Conservation (phyloP, 2,329 filamentous ascomycete species). For the Fusarium pininemorale region DNA sequence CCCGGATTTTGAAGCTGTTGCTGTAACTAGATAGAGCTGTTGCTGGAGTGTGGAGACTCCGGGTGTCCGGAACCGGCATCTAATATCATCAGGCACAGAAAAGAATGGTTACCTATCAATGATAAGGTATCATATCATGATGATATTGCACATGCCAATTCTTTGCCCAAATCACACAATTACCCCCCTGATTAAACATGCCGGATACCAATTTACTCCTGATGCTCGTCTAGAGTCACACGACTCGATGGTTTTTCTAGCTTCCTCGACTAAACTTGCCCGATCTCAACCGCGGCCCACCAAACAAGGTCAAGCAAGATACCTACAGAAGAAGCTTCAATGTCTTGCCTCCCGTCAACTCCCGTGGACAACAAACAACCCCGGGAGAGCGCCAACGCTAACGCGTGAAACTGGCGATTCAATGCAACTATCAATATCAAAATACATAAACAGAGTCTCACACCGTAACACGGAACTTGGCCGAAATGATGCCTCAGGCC, state of each 20-base stretch:
- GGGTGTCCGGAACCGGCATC: constrained; percentile 8
- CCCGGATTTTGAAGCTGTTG: constrained; percentile 19
- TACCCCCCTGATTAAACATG: neutral
- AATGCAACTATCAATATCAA: neutral
- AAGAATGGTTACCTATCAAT: constrained; percentile 2
- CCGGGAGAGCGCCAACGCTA: neutral
- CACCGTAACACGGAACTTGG: constrained; percentile 26
- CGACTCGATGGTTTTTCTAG: constrained; percentile 12
- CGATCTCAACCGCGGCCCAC: neutral
- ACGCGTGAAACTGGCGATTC: constrained; percentile 6
- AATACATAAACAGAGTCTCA: neutral
- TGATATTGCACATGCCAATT: neutral
- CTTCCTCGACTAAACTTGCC: constrained; percentile 16
- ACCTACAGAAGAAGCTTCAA: neutral
- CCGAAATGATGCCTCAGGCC: constrained; percentile 31
- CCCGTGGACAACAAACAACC: neutral
- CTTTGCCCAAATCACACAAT: neutral
- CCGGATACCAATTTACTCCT: neutral
- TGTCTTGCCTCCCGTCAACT: constrained; percentile 7
- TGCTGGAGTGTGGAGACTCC: constrained; percentile 25
- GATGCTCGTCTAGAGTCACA: constrained; percentile 5
- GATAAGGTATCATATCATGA: neutral
- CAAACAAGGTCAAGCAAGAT: neutral
- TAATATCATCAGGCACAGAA: constrained; percentile 8
- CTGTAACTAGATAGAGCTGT: neutral